Evolutionary conservation across 148 eudicot genomes (phyloP), one percentile per base, ranked within the genome.

Genomic region (Mesembryanthemum crystallinum): DNA sequence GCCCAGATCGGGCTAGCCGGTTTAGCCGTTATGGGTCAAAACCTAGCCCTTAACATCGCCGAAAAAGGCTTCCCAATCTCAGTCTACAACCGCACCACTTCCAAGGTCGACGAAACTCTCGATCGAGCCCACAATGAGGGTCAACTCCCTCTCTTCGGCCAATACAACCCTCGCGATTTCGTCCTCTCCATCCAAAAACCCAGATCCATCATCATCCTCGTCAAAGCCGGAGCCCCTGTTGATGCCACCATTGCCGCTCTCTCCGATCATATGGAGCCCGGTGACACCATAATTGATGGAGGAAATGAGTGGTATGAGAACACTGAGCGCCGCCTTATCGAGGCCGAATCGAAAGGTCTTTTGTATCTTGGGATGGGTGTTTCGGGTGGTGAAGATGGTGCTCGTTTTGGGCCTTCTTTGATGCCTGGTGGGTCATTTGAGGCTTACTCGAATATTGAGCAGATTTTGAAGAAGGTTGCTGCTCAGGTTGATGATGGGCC

Each of bases 401-500:
- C 97, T 0, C 77, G 94, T 0, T 18, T 75, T 35, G 97, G 97
- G 0, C 97, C 97, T 0, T 88, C 92, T 0, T 69, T 92, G 12
- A 92, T 92, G 97, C 97, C 97, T 0, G 97, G 94, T 29, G 97
- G 97, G 4, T 88, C 89, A 8, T 70, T 78, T 52, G 51, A 85
- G 55, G 97, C 97, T 0, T 92, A 89, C 21, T 21, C 51, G 17
- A 88, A 89, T 17, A 79, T 89, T 0, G 87, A 85, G 45, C 35
- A 60, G 0, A 87, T 92, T 0, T 43, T 92, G 13, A 85, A 85
- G 76, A 92, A 88, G 39, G 85, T 92, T 1, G 94, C 97, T 0
- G 97, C 97, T 11, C 94, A 92, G 65, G 92, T 90, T 5, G 97
- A 92, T 57, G 97, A 90, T 32, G 97, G 94, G 12, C 97, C 97